These are phyloP conservation scores for Arabidopsis suecica DNA, from an alignment of 345 rosid species.

Conservation along the genomic window DNA sequence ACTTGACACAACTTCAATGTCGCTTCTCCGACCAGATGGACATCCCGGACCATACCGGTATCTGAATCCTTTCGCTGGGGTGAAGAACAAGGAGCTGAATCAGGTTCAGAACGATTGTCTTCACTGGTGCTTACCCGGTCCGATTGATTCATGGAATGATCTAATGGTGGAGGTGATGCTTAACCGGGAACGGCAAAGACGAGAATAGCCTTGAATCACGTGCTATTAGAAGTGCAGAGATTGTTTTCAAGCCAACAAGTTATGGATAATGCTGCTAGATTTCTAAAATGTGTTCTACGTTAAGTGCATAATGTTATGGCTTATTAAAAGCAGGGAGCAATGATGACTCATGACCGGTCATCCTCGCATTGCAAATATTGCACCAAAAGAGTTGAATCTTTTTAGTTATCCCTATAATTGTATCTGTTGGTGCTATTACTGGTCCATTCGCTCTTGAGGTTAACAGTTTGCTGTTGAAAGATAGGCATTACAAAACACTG, in stretches of 20 bases:
- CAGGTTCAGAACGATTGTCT: conserved; percentile 91
- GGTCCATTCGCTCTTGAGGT: not conserved
- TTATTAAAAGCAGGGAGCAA: not conserved
- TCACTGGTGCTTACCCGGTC: conserved; percentile 99
- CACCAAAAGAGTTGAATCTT: not conserved
- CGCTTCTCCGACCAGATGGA: conserved; percentile 82
- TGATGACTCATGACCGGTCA: not conserved
- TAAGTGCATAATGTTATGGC: not conserved
- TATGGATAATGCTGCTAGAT: conserved; percentile 3
- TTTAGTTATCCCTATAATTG: not conserved
- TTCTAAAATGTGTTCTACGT: not conserved
- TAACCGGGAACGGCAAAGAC: conserved; percentile 36
- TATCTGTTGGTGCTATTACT: not conserved
- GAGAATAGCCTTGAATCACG: not conserved
- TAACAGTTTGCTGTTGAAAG: not conserved
- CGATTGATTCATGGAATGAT: conserved; percentile 87
- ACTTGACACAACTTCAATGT: conserved; percentile 72
- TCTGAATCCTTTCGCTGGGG: conserved; percentile 59
- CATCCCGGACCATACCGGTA: conserved; percentile 94
- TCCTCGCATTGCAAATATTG: conserved; percentile 1
- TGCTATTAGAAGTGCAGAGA: not conserved
- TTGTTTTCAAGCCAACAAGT: not conserved
- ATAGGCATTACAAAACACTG: conserved; percentile 13
- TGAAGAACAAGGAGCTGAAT: conserved; percentile 53
- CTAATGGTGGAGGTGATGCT: conserved; percentile 72